Percentiles rank a stretch among this genome's conserved stretches.
Conservation (phyloP, 345 rosid genomes). For the Litchi chinensis region DNA sequence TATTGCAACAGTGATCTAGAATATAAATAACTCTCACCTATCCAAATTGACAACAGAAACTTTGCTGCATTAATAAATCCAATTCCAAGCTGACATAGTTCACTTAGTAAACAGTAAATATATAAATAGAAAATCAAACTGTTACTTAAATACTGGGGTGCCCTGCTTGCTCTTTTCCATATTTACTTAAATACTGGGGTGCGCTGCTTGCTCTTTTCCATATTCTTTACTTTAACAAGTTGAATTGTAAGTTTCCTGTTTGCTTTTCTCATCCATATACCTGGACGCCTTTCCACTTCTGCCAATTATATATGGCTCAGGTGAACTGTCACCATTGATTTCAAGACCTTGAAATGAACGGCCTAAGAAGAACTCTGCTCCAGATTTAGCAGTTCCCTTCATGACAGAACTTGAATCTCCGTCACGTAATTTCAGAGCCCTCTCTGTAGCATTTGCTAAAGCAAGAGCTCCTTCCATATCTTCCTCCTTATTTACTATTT, state of each 20-base stretch:
- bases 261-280: conserved; percentile 50
- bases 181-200: too few species aligned
- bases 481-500: conserved; percentile 32
- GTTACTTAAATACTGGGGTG: background rate
- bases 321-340: conserved; percentile 38
- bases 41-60: background rate
- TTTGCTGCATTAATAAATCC: background rate
- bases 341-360: conserved; percentile 84
- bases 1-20: background rate
- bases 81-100: background rate
- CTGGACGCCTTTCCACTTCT: conserved; percentile 81
- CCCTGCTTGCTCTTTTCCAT: background rate
- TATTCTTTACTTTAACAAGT: background rate
- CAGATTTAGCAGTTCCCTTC: conserved; percentile 72
- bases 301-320: conserved; percentile 64
- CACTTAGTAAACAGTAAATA: background rate
- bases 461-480: conserved; percentile 56
- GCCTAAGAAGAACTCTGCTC: conserved; percentile 66
- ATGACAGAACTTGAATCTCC: conserved; percentile 33
- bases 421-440: conserved; percentile 65
- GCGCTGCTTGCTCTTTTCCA: too few species aligned
- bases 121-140: background rate
- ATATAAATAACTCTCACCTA: background rate
- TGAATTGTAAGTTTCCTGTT: conserved; percentile 14
- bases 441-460: conserved; percentile 61